Conservation (phyloP, 352 stramenopile genomes). For the Globisporangium radiosum region DNA sequence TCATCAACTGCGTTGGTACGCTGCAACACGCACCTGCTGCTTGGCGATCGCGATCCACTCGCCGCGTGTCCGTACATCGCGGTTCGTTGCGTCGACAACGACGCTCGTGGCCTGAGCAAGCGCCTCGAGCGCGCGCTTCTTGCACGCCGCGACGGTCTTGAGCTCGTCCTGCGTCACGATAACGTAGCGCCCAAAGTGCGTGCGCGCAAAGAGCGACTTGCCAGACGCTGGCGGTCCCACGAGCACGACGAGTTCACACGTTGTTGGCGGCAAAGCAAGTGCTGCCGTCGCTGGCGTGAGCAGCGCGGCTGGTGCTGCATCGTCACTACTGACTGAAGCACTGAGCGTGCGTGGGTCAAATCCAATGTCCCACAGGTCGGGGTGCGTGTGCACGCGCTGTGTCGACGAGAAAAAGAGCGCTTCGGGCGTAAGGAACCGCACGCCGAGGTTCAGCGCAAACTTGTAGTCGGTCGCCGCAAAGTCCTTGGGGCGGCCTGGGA, state of each 20-base stretch:
- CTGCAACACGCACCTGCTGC: conserved; percentile 32
- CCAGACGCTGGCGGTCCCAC: conserved; percentile 68
- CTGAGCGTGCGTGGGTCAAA: conserved; percentile 54
- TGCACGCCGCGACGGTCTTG: conserved; percentile 73
- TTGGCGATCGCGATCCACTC: conserved; percentile 72
- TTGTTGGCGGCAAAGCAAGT: conserved; percentile 11
- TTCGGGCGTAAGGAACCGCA: conserved; percentile 82
- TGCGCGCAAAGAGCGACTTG: conserved; percentile 57
- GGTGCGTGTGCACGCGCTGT: conserved; percentile 63
- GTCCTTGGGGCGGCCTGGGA: conserved; percentile 61
- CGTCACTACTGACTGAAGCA: not conserved
- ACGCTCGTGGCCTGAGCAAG: conserved; percentile 65
- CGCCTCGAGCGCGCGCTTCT: conserved; percentile 42
- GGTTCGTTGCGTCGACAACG: conserved; percentile 85
- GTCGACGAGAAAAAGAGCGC: conserved; percentile 69
- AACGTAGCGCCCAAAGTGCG: conserved; percentile 43
- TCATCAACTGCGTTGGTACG: not conserved
- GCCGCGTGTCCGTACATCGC: conserved; percentile 43
- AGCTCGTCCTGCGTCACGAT: conserved; percentile 84
- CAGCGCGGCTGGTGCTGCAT: conserved; percentile 8
- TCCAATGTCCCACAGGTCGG: conserved; percentile 63
- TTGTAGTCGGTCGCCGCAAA: conserved; percentile 86
- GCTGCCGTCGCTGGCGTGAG: conserved; percentile 20
- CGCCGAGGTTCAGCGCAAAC: conserved; percentile 79
- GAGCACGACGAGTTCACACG: conserved; percentile 68